A percentile compares a stretch with the other conserved stretches of the same genome.
phyloP scores from a whole-genome alignment of 1,284 basidiomycete species.

The Pulveroboletus sp. region DNA sequence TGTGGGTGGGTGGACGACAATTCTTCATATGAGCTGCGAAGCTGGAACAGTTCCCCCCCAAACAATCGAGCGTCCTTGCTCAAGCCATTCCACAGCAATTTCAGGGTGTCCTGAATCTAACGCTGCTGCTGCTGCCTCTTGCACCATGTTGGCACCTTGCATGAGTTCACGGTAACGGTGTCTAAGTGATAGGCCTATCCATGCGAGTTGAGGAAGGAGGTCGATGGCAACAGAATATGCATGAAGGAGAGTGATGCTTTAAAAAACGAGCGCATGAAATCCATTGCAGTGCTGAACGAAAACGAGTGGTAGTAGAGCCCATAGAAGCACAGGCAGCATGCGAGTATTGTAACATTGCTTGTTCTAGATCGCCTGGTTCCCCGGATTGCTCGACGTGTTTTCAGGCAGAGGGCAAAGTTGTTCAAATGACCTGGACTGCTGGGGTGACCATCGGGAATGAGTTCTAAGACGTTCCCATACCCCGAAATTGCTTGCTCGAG shows the following conservation, averaged over 20 bases:
- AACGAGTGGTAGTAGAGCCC: neutral
- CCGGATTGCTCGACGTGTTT: no score
- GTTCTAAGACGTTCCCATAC: no score
- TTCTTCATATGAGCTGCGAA: no score
- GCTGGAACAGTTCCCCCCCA: no score
- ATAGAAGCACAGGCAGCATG: neutral
- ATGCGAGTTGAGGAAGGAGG: neutral
- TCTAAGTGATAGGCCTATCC: neutral
- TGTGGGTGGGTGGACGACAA: no score
- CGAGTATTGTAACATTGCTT: neutral
- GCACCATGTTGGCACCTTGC: neutral
- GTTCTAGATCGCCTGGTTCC: no score
- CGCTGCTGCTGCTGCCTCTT: neutral
- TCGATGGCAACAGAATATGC: neutral
- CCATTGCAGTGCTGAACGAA: neutral
- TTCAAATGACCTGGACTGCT: no score
- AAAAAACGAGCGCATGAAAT: neutral
- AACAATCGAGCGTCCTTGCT: no score
- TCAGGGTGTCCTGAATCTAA: neutral
- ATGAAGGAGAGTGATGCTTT: neutral
- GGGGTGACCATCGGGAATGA: no score
- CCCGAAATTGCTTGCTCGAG: no score
- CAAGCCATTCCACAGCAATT: neutral
- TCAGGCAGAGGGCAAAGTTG: no score
- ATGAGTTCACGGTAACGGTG: neutral